Conservation (phyloP, 2,329 filamentous ascomycete genomes). For the Diatrype stigma region DNA sequence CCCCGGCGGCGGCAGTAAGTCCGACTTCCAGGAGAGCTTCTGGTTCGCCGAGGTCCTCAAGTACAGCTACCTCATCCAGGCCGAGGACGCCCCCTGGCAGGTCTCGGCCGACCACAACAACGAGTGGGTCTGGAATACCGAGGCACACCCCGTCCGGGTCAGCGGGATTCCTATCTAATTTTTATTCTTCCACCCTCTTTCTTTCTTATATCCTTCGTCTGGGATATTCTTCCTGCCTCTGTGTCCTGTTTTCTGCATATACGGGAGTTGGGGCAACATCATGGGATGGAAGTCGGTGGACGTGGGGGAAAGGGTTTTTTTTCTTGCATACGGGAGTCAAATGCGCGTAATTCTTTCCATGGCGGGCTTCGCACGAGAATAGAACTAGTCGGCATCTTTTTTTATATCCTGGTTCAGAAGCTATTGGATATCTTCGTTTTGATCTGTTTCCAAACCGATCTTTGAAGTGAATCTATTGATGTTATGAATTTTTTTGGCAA, state of each 20-base stretch:
- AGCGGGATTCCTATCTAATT: conserved; percentile 17
- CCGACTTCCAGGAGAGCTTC: conserved; percentile 80
- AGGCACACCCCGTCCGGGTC: conserved; percentile 27
- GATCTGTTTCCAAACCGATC: too few species aligned
- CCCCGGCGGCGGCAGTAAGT: conserved; percentile 53
- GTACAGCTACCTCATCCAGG: conserved; percentile 72
- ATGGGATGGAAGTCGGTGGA: too few species aligned
- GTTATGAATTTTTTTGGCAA: too few species aligned
- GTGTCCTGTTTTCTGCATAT: not conserved
- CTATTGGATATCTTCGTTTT: not conserved
- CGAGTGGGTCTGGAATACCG: conserved; percentile 51
- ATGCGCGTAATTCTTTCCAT: not conserved
- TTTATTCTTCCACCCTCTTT: too few species aligned
- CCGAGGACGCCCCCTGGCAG: conserved; percentile 53
- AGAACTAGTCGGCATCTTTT: not conserved
- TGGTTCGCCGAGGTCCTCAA: conserved; percentile 86
- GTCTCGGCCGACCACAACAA: conserved; percentile 42
- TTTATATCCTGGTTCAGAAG: not conserved
- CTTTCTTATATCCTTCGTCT: too few species aligned
- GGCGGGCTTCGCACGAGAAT: not conserved
- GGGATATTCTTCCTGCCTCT: too few species aligned
- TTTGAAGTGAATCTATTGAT: too few species aligned
- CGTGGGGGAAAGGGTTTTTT: not conserved
- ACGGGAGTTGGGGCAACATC: not conserved
- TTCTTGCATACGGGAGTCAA: not conserved